Base-by-base conservation (phyloP, 805 yeast species). In the Metschnikowia noctiluminum region DNA sequence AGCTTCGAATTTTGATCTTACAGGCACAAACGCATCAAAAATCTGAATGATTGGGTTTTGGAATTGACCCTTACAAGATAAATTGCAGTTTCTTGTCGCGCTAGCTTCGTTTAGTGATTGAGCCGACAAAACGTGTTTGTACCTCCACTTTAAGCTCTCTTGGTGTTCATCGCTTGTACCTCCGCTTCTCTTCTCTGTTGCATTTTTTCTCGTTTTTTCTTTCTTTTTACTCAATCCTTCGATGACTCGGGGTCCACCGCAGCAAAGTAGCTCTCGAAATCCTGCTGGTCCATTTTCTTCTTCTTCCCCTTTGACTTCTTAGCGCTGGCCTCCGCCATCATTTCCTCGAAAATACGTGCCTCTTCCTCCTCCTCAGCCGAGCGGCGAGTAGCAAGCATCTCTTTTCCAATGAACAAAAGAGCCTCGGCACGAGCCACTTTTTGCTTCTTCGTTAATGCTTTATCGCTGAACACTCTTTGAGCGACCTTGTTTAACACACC, bases 281-380 rank as follows among this genome's bases (percentile, higher is more conserved):
- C 54, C 16, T 38, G 46, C 40, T 51, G 49, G 42, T 42, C 38
- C 54, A 51, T 46, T 28, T 50, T 43, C 49, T 41, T 50, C 28
- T 41, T 39, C 37, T 46, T 46, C 32, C 46, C 60, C 57, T 66
- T 66, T 41, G 68, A 64, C 53, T 77, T 77, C 67, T 82, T 83
- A 42, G 80, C 72, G 42, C 76, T 70, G 10, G 96, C 96, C 49
- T 90, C 96, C 12, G 95, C 87, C 70, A 94, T 89, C 68, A 92
- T 72, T 60, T 89, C 95, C 69, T 94, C 99, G 68, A 92, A 94
- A 49, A 91, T 81, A 52, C 85, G 71, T 6, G 92, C 96, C 61
- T 94, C 98, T 64, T 88, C 96, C 38, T 89, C 91, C 70, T 92
- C 99, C 64, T 88, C 96, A 12, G 82, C 78, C 1, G 96, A 79